These are phyloP conservation scores for Mucor indicus DNA, from an alignment of 371 early-diverging fungal species.

Conservation along the genomic window DNA sequence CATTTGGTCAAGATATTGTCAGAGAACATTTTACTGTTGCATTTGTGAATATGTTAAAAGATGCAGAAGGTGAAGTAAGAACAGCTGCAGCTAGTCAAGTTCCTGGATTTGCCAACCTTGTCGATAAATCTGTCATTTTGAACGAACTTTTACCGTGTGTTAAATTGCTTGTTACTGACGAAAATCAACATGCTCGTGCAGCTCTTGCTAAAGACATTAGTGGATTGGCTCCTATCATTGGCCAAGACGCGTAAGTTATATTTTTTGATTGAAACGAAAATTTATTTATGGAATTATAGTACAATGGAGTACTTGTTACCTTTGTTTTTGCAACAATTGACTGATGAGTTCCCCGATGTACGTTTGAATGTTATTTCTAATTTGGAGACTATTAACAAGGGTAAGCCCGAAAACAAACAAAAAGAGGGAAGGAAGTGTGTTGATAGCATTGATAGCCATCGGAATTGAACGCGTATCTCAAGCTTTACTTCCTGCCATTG, in stretches of 20 bases:
- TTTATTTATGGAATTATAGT: conserved; percentile 33
- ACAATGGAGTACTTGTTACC: conserved; percentile 94
- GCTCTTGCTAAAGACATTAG: conserved; percentile 94
- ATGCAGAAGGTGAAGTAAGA: conserved; percentile 97
- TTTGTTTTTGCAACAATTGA: conserved; percentile 90
- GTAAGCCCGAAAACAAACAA: too few species aligned
- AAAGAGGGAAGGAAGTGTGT: too few species aligned
- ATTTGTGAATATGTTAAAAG: conserved; percentile 83
- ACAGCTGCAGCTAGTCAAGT: conserved; percentile 90
- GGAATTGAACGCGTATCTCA: conserved; percentile 97
- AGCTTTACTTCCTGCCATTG: conserved; percentile 95
- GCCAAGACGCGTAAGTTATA: conserved; percentile 79
- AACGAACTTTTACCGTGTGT: conserved; percentile 86
- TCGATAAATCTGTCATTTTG: conserved; percentile 77
- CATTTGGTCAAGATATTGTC: conserved; percentile 76
- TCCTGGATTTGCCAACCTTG: conserved; percentile 83
- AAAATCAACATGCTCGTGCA: conserved; percentile 94
- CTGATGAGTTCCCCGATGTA: conserved; percentile 97
- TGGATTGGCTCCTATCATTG: conserved; percentile 92
- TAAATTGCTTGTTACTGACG: conserved; percentile 88
- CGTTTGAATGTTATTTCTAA: conserved; percentile 97
- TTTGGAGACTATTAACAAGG: conserved; percentile 90
- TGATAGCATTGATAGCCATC: conserved; percentile 86
- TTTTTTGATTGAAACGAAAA: too few species aligned
- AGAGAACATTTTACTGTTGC: conserved; percentile 70